phyloP scores from a whole-genome alignment of 2,329 filamentous ascomycete species.

The Fusarium humuli region DNA sequence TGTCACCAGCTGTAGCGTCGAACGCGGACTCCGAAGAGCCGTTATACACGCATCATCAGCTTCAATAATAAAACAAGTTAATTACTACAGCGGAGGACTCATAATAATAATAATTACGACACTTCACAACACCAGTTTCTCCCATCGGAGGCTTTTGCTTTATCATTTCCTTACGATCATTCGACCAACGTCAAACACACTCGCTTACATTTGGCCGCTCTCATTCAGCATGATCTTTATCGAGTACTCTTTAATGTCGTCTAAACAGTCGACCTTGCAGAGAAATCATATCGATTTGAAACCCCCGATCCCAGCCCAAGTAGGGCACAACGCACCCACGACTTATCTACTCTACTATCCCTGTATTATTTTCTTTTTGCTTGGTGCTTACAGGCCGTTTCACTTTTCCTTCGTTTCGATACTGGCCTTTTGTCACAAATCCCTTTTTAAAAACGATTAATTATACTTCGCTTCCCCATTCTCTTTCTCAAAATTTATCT shows the following conservation, averaged over 20 bases:
- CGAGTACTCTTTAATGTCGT: constrained; percentile 22
- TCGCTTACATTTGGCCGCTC: constrained; percentile 14
- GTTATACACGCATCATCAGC: constrained; percentile 63
- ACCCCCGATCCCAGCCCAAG: constrained; percentile 33
- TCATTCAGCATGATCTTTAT: constrained; percentile 8
- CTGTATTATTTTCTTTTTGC: constrained; percentile 39
- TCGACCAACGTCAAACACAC: constrained; percentile 20
- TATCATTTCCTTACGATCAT: constrained; percentile 15
- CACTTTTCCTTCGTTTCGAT: constrained; percentile 33
- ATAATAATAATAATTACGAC: constrained; percentile 27
- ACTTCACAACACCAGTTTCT: constrained; percentile 15
- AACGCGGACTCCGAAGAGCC: constrained; percentile 41
- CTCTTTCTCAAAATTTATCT: constrained; percentile 28
- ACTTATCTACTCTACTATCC: constrained; percentile 35
- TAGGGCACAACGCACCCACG: constrained; percentile 40
- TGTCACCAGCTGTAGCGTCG: constrained; percentile 60
- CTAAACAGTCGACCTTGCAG: constrained; percentile 20
- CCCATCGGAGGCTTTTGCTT: constrained; percentile 1
- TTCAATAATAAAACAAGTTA: constrained; percentile 57
- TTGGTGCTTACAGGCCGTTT: constrained; percentile 42
- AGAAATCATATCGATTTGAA: constrained; percentile 35
- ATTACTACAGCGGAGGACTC: constrained; percentile 10
- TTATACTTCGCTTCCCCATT: constrained; percentile 33
- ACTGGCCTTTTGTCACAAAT: constrained; percentile 37
- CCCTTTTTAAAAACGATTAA: constrained; percentile 34